Evolutionary conservation across 2,329 filamentous ascomycete genomes (phyloP).

Genomic region (Aspergillus brasiliensis): DNA sequence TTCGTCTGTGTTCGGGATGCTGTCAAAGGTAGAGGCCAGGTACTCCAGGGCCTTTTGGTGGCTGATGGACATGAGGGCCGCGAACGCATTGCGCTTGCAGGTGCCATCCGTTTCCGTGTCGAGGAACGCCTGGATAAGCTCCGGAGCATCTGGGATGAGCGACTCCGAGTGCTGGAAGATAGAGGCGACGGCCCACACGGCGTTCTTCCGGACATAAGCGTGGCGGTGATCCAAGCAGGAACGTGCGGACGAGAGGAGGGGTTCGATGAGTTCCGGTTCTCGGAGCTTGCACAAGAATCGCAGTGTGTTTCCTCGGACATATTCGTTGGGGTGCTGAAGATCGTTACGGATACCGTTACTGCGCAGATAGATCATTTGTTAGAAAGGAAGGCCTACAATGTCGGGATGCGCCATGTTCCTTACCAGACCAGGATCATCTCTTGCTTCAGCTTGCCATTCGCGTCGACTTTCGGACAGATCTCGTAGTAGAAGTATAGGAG

Average conservation of each 20-base stretch:
- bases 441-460: slow-evolving; percentile 92
- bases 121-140: slow-evolving; percentile 86
- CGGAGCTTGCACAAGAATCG: slow-evolving; percentile 96
- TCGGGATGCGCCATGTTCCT: slow-evolving; percentile 31
- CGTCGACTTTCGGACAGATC: slow-evolving; percentile 94
- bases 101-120: slow-evolving; percentile 89
- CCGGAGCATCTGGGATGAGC: slow-evolving; percentile 91
- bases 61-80: slow-evolving; percentile 84
- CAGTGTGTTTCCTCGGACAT: slow-evolving; percentile 95
- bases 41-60: slow-evolving; percentile 91
- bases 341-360: slow-evolving; percentile 99
- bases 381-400: slow-evolving; percentile 13
- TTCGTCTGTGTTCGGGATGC: slow-evolving; percentile 91
- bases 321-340: slow-evolving; percentile 96
- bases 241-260: slow-evolving; percentile 86
- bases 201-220: slow-evolving; percentile 97
- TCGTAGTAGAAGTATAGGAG: slow-evolving; percentile 99
- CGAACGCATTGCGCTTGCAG: slow-evolving; percentile 97
- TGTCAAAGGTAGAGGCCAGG: slow-evolving; percentile 85
- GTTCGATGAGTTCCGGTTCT: slow-evolving; percentile 94
- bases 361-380: slow-evolving; percentile 16
- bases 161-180: slow-evolving; percentile 89
- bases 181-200: slow-evolving; percentile 89
- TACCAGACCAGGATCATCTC: slow-evolving; percentile 99
- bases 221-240: slow-evolving; percentile 94